These are phyloP conservation scores for Stagonosporopsis rhizophila DNA, from an alignment of 2,329 filamentous ascomycete species.

Conservation along the genomic window DNA sequence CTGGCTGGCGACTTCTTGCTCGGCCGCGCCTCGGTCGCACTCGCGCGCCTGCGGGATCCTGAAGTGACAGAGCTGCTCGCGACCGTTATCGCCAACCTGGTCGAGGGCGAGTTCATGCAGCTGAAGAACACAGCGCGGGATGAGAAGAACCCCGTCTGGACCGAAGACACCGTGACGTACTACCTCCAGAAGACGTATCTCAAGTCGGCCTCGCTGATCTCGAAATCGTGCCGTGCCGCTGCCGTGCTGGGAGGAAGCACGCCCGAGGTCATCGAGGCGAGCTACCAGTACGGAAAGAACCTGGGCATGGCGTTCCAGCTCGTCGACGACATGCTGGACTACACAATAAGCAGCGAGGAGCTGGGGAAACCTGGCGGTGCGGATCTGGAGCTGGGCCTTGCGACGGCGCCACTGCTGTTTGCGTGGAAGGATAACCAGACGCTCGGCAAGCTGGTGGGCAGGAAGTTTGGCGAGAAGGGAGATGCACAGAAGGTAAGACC, in stretches of 20 bases:
- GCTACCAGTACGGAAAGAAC: slow-evolving; percentile 92
- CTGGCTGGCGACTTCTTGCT: slow-evolving; percentile 96
- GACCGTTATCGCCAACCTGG: slow-evolving; percentile 95
- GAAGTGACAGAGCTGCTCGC: slow-evolving; percentile 95
- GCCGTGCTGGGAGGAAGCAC: slow-evolving; percentile 83
- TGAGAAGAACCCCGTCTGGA: slow-evolving; percentile 83
- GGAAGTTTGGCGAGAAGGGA: slow-evolving; percentile 84
- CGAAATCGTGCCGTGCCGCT: slow-evolving; percentile 90
- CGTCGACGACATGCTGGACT: slow-evolving; percentile 97
- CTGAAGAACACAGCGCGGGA: slow-evolving; percentile 93
- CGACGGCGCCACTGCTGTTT: slow-evolving; percentile 92
- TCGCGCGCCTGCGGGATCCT: slow-evolving; percentile 87
- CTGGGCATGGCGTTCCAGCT: slow-evolving; percentile 94
- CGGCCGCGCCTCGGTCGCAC: slow-evolving; percentile 88
- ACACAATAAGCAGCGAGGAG: slow-evolving; percentile 83
- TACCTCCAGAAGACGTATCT: slow-evolving; percentile 98
- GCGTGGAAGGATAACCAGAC: slow-evolving; percentile 91
- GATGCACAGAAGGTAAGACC: slow-evolving; percentile 79
- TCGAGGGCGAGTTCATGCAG: slow-evolving; percentile 99
- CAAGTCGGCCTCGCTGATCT: slow-evolving; percentile 94
- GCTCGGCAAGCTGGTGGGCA: slow-evolving; percentile 84
- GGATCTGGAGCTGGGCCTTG: slow-evolving; percentile 89
- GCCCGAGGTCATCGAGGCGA: slow-evolving; percentile 82
- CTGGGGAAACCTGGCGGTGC: slow-evolving; percentile 95
- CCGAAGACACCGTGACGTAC: slow-evolving; percentile 87